phyloP scores from a whole-genome alignment of 176 grass and related monocot genomes.

The Aechmea fasciata region DNA sequence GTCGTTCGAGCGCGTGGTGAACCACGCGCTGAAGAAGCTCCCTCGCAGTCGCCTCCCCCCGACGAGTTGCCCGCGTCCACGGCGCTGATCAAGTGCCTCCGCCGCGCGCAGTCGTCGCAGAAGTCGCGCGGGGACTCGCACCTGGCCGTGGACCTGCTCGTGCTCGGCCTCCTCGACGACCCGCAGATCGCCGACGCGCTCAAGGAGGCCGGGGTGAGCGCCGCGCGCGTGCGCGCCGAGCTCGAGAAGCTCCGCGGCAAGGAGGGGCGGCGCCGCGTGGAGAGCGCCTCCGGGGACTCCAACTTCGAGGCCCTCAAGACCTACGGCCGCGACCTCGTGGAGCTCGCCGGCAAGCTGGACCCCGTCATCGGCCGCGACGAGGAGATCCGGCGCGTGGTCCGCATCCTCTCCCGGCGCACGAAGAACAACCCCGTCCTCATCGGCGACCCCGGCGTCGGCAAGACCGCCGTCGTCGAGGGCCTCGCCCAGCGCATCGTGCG shows the following conservation, averaged over 20 bases:
- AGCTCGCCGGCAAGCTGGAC: slow-evolving; percentile 54
- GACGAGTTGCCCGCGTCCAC: slow-evolving; percentile 49
- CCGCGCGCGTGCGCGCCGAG: slow-evolving; percentile 41
- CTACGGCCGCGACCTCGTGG: slow-evolving; percentile 56
- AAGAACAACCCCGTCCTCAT: slow-evolving; percentile 90
- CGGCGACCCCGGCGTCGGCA: slow-evolving; percentile 68
- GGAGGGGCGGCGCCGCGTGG: slow-evolving; percentile 26
- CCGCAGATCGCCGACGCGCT: slow-evolving; percentile 41
- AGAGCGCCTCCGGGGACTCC: slow-evolving; percentile 51
- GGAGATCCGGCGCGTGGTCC: slow-evolving; percentile 63
- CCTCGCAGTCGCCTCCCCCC: slow-evolving; percentile 48
- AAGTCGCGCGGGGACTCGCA: slow-evolving; percentile 41
- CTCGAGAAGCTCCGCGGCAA: slow-evolving; percentile 51
- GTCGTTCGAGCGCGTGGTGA: slow-evolving; percentile 54
- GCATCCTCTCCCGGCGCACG: slow-evolving; percentile 59
- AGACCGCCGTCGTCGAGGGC: slow-evolving; percentile 72
- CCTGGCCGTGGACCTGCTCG: slow-evolving; percentile 49
- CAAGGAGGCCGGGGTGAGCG: slow-evolving; percentile 44
- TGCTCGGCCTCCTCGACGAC: slow-evolving; percentile 51
- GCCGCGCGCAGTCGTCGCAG: slow-evolving; percentile 52
- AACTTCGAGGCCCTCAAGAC: slow-evolving; percentile 65
- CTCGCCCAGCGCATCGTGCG: slow-evolving; percentile 66
- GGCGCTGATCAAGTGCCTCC: slow-evolving; percentile 48
- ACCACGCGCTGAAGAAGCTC: slow-evolving; percentile 42
- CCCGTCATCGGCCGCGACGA: slow-evolving; percentile 65